A percentile compares a stretch with the other conserved stretches of the same genome.
phyloP scores from a whole-genome alignment of 2,329 filamentous ascomycete species.

The Sphaerulina populicola region DNA sequence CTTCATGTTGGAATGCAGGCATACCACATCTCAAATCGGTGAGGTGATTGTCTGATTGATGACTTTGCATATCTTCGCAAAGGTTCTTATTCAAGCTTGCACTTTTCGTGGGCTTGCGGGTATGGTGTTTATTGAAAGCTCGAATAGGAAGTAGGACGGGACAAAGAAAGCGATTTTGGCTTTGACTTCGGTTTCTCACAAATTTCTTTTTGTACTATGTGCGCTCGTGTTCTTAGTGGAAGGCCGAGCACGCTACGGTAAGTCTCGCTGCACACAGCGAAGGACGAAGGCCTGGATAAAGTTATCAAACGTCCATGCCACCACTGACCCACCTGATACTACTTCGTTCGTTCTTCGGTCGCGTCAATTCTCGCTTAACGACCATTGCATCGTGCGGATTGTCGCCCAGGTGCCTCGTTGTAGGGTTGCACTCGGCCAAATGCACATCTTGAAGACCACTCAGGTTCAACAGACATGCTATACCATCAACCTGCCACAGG shows the following conservation, averaged over 20 bases:
- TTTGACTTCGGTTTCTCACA: background rate
- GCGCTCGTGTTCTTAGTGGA: too few relatives aligned
- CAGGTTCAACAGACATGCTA: conserved; percentile 24
- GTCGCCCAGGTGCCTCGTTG: conserved; percentile 16
- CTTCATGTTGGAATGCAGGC: background rate
- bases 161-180: conserved; percentile 4
- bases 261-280: background rate
- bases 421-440: conserved; percentile 16
- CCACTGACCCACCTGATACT: conserved; percentile 24
- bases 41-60: background rate
- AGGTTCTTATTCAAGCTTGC: background rate
- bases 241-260: too few relatives aligned
- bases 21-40: background rate
- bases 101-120: background rate
- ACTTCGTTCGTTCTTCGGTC: conserved; percentile 17
- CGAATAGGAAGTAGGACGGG: background rate
- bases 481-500: conserved; percentile 26
- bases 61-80: background rate
- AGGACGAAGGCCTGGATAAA: background rate
- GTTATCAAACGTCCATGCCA: conserved; percentile 13
- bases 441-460: conserved; percentile 24
- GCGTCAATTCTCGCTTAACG: conserved; percentile 20
- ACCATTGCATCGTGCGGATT: conserved; percentile 21
- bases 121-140: conserved; percentile 3
- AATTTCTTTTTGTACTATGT: too few relatives aligned